Conservation (phyloP, 176 grass and related monocot genomes). For the Lolium rigidum region DNA sequence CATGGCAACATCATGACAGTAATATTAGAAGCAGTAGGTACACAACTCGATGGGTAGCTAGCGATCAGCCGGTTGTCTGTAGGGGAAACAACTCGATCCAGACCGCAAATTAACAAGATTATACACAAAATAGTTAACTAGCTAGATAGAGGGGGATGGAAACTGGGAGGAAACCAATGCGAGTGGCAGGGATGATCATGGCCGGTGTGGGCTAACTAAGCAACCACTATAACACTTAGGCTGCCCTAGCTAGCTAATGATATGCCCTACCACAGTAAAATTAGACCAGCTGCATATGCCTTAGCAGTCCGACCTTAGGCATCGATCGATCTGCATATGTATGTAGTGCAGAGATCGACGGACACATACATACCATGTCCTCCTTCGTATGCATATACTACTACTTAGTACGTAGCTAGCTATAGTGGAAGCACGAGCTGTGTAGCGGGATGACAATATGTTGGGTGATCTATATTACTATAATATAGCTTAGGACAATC, state of each 20-base stretch:
- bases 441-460: too few relatives aligned
- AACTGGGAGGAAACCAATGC: too few relatives aligned
- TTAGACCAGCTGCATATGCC: background rate
- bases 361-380: background rate
- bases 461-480: background rate
- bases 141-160: background rate
- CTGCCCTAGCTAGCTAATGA: background rate
- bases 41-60: constrained; percentile 37
- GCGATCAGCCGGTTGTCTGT: constrained; percentile 85
- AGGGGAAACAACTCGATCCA: constrained; percentile 73
- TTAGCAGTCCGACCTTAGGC: constrained; percentile 12
- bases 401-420: background rate
- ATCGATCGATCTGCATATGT: background rate
- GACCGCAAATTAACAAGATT: constrained; percentile 54
- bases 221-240: constrained; percentile 10
- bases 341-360: background rate
- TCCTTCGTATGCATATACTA: background rate
- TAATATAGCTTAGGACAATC: constrained; percentile 20
- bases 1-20: background rate
- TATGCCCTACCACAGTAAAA: constrained; percentile 4
- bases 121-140: constrained; percentile 24
- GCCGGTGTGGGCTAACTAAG: constrained; percentile 7
- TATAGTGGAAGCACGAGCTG: too few relatives aligned
- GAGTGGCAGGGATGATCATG: background rate
- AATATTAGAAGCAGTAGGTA: constrained; percentile 18